Base-by-base conservation (phyloP, 371 early-diverging fungal species). In the Apophysomyces ossiformis region DNA sequence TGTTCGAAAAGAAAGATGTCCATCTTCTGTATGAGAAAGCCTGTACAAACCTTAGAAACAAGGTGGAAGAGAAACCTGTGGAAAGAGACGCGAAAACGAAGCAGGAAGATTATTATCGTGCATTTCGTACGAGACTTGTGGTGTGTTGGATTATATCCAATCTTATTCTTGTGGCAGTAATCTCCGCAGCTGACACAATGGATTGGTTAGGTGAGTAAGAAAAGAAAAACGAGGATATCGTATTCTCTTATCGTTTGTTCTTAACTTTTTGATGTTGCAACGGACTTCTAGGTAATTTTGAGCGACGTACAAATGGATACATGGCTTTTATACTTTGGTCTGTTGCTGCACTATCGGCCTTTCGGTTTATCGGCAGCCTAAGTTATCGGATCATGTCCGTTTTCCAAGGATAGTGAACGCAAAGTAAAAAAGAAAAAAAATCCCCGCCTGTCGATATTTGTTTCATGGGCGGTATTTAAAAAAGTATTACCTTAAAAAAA, bases 131-230 rank as follows among this genome's bases (percentile, higher is more conserved):
- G 0, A 73, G 85, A 6, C 72, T 95, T 18, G 88, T 96, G 7
- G 81, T 96, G n/a, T 72, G 82, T 26, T 97, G 96, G 96, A 84
- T 95, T 68, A 78, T 92, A 64, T 83, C 88, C 57, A 97, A 97
- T 68, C 84, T 87, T 7, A 50, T 89, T 15, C 76, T 97, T 37
- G 85, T 92, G 35, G 84, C 88, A 56, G 68, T 86, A 11, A 72
- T 91, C 13, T 77, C 84, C 16, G 74, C 74, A 0, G 68, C 72
- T 5, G 63, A 68, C 12, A 66, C 68, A n/a, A n/a, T 72, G 13
- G 58, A 66, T 12, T 68, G 66, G 73, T n/a, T 73, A 43, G 76
- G 73, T 68, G 63, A 56, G 65, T 8, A 7, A 26, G 2, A 26
- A 26, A 3, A 26, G 26, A 26, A 26, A 26, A 26, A 26, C 1